phyloP scores from a whole-genome alignment of 176 grass and related monocot genomes.

The Dactylis glomerata region DNA sequence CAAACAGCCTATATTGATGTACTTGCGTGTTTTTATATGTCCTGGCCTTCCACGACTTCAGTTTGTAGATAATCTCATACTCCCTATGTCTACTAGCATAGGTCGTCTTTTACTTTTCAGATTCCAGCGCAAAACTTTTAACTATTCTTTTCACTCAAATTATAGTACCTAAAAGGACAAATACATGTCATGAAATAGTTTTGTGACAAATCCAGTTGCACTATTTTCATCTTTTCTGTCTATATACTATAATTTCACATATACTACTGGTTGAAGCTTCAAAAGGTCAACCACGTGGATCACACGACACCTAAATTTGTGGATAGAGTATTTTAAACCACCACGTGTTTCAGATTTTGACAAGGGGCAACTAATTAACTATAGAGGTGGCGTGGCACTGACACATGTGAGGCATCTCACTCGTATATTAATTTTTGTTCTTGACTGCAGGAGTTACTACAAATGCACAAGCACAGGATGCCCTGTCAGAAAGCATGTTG shows the following conservation, averaged over 20 bases:
- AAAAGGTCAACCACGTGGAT: not conserved
- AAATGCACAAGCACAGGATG: conserved; percentile 94
- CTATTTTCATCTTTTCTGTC: not conserved
- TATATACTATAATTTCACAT: not conserved
- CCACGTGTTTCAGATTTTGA: not conserved
- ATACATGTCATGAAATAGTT: not conserved
- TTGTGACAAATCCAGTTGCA: not conserved
- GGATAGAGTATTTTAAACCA: not conserved
- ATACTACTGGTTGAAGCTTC: not conserved
- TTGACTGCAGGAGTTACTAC: conserved; percentile 87
- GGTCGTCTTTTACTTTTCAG: not conserved
- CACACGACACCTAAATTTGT: not conserved
- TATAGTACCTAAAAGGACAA: not conserved
- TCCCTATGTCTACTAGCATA: not conserved
- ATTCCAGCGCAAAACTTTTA: not conserved
- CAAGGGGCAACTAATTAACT: not conserved
- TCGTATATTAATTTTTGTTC: conserved; percentile 6
- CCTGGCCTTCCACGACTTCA: not conserved
- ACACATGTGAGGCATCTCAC: not conserved
- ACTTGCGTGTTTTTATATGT: not conserved
- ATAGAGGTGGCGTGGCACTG: too few species aligned
- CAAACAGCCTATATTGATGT: not conserved
- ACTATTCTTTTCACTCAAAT: not conserved
- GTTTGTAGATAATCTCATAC: not conserved
- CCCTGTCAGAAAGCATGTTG: conserved; percentile 97